Evolutionary conservation across 2,329 filamentous ascomycete genomes (phyloP).

Genomic region (Achaetomium macrosporum): DNA sequence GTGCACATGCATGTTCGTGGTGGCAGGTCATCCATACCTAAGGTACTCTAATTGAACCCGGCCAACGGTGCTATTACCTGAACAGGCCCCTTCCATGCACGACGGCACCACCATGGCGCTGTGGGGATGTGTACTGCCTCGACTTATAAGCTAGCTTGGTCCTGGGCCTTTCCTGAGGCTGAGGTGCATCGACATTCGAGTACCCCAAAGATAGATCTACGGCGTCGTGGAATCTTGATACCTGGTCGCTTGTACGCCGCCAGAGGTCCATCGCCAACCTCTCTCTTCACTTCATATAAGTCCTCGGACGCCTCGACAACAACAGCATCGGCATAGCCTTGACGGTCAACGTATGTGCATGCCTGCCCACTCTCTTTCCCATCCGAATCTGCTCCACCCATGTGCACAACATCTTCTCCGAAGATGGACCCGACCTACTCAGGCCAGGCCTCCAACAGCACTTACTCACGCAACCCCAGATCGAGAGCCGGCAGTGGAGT

Average conservation of each 20-base stretch:
- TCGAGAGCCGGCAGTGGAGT: slow-evolving; percentile 22
- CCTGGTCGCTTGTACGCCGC: slow-evolving; percentile 17
- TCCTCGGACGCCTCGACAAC: slow-evolving; percentile 7
- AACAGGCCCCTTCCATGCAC: slow-evolving; percentile 14
- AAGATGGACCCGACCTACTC: slow-evolving; percentile 23
- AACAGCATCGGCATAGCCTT: slow-evolving; percentile 1
- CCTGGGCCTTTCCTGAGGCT: slow-evolving; percentile 24
- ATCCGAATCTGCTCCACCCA: not conserved
- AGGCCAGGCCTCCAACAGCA: slow-evolving; percentile 18
- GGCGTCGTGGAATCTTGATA: slow-evolving; percentile 21
- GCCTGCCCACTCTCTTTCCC: slow-evolving; percentile 11
- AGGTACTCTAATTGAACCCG: too few relatives aligned
- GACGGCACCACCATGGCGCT: slow-evolving; percentile 17
- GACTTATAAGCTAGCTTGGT: slow-evolving; percentile 23
- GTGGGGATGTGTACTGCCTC: slow-evolving; percentile 23
- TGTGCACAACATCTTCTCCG: not conserved
- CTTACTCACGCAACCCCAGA: slow-evolving; percentile 26
- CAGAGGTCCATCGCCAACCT: slow-evolving; percentile 12
- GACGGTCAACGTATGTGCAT: slow-evolving; percentile 24
- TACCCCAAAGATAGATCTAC: slow-evolving; percentile 25
- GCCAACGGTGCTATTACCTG: slow-evolving; percentile 13
- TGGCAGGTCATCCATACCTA: slow-evolving; percentile 13
- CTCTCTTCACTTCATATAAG: slow-evolving; percentile 19
- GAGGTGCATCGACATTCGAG: slow-evolving; percentile 20
- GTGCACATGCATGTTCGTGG: slow-evolving; percentile 18